Evolutionary conservation across 768 basidiomycete genomes (phyloP).

Genomic region (Lactifluus piperatus): DNA sequence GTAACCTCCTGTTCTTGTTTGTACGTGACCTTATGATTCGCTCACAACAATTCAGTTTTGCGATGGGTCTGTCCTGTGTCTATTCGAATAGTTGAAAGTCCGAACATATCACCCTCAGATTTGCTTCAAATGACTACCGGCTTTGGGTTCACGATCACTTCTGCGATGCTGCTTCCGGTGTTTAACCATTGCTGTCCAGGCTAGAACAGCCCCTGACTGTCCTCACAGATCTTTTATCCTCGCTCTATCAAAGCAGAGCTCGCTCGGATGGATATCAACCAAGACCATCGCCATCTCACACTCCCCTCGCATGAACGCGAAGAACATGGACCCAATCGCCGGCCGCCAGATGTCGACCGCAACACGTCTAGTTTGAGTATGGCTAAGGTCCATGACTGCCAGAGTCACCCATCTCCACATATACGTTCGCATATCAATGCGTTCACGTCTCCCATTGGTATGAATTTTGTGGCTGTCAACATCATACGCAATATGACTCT

Average conservation of each 20-base stretch:
- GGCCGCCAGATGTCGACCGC: background rate
- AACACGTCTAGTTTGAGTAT: background rate
- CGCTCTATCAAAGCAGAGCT: conserved; percentile 65
- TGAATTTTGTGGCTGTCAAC: background rate
- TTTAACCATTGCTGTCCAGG: background rate
- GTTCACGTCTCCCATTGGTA: conserved; percentile 4
- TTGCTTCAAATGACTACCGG: background rate
- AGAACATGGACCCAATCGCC: background rate
- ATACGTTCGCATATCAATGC: background rate
- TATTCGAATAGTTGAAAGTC: background rate
- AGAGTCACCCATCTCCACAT: background rate
- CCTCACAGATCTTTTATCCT: conserved; percentile 73
- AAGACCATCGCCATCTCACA: background rate
- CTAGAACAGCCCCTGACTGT: conserved; percentile 17
- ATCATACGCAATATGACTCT: background rate
- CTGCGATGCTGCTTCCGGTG: background rate
- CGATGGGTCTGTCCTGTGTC: background rate
- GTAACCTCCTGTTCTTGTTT: conserved; percentile 27
- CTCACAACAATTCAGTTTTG: background rate
- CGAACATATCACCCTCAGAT: background rate
- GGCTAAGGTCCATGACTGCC: background rate
- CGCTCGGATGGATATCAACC: conserved; percentile 19
- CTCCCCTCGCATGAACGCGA: background rate
- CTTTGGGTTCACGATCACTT: background rate
- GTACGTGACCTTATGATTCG: background rate